A percentile compares a stretch with the other conserved stretches of the same genome.
Evolutionary conservation across 169 alveolate species (phyloP).

Genomic region (Plasmodium billcollinsi): DNA sequence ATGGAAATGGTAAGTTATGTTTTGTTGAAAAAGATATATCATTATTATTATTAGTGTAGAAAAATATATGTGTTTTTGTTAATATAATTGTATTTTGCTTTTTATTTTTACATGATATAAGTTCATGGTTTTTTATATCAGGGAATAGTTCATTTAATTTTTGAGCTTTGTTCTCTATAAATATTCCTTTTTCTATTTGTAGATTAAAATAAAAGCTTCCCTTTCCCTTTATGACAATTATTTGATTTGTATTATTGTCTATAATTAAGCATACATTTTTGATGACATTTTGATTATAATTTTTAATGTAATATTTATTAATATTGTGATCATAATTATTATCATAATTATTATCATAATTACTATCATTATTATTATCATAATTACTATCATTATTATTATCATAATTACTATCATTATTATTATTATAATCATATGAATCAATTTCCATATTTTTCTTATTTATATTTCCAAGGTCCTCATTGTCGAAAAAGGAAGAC

Average conservation of each 20-base stretch:
- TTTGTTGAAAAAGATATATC: conserved; percentile 46
- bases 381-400: no score
- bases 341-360: no score
- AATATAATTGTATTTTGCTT: conserved; percentile 37
- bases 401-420: no score
- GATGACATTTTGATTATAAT: conserved; percentile 4
- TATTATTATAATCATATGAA: no score
- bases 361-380: no score
- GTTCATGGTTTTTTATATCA: conserved; percentile 41
- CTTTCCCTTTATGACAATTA: conserved; percentile 32
- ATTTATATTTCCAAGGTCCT: neutral
- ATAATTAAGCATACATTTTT: conserved; percentile 31
- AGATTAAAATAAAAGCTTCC: conserved; percentile 27
- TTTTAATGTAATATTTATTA: no score
- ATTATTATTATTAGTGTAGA: conserved; percentile 24
- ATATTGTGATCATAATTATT: no score
- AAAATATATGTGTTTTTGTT: conserved; percentile 51
- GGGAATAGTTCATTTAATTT: conserved; percentile 16
- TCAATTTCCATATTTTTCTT: neutral
- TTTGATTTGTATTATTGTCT: conserved; percentile 5
- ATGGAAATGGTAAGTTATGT: conserved; percentile 66
- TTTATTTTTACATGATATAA: conserved; percentile 65
- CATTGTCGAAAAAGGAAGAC: conserved; percentile 44
- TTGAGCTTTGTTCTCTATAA: conserved; percentile 13
- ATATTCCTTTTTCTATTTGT: conserved; percentile 14